Evolutionary conservation across 495 filamentous ascomycete species (phyloP).

Genomic region (Niebla homalea): DNA sequence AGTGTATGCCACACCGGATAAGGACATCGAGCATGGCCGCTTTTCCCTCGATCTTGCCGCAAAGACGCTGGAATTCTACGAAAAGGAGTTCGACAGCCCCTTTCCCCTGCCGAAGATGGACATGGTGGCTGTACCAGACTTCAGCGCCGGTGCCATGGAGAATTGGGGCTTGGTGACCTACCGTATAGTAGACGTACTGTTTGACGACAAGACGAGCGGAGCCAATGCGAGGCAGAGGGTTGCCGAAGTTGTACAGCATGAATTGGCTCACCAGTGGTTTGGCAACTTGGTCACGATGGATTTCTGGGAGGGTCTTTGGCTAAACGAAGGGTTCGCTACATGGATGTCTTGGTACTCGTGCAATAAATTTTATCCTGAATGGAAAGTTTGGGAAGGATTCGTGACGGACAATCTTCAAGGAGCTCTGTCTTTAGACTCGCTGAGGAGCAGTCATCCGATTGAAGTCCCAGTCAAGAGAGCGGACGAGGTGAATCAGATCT

Average conservation of each 20-base stretch:
- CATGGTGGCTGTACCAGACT: conserved; percentile 95
- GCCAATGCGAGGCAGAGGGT: conserved; percentile 89
- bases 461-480: conserved; percentile 93
- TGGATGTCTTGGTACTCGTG: conserved; percentile 61
- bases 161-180: conserved; percentile 98
- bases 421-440: conserved; percentile 74
- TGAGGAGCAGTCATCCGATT: conserved; percentile 91
- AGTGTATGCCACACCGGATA: conserved; percentile 49
- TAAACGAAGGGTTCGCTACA: conserved; percentile 96
- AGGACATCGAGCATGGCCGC: conserved; percentile 50
- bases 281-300: conserved; percentile 99
- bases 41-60: conserved; percentile 54
- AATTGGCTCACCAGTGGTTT: conserved; percentile 98
- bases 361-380: conserved; percentile 80
- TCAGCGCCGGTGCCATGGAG: conserved; percentile 92
- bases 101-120: conserved; percentile 79
- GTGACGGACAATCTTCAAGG: conserved; percentile 83
- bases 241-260: conserved; percentile 90
- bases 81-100: conserved; percentile 40
- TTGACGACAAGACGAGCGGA: conserved; percentile 83
- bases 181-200: conserved; percentile 77
- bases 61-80: conserved; percentile 39
- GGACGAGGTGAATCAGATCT: conserved; percentile 96
- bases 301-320: conserved; percentile 97
- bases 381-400: conserved; percentile 97